Evolutionary conservation across 805 yeast species (phyloP).

Genomic region (Tetrapisispora taiwanensis): DNA sequence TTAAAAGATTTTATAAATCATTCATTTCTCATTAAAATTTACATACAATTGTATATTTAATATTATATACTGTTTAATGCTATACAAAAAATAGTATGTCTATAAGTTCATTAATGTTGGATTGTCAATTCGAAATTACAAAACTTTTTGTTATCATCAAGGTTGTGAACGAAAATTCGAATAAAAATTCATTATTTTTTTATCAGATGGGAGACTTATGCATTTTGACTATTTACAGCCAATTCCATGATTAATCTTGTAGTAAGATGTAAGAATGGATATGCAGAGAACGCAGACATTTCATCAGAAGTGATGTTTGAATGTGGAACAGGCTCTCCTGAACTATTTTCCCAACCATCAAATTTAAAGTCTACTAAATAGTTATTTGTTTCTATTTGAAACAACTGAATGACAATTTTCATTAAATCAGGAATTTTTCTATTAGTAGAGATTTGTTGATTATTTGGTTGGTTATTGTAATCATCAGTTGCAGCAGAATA

Average conservation of each 20-base stretch:
- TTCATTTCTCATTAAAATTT: constrained; percentile 1
- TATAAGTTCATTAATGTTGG: background rate
- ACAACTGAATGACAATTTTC: constrained; percentile 95
- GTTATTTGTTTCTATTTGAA: constrained; percentile 91
- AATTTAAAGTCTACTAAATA: constrained; percentile 94
- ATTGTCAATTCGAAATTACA: background rate
- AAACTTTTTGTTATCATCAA: background rate
- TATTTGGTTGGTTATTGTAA: background rate
- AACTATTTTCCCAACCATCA: constrained; percentile 82
- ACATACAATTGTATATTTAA: background rate
- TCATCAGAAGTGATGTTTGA: constrained; percentile 44
- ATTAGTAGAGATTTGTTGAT: background rate
- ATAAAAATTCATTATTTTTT: background rate
- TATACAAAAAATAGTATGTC: background rate
- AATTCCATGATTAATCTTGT: constrained; percentile 90
- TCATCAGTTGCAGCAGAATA: constrained; percentile 28
- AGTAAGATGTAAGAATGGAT: constrained; percentile 88
- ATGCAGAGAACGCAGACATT: constrained; percentile 85
- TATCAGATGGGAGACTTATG: constrained; percentile 8
- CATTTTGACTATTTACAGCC: constrained; percentile 80
- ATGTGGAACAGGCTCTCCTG: constrained; percentile 25
- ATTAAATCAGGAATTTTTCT: constrained; percentile 55
- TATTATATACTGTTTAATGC: background rate
- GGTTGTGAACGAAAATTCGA: background rate
- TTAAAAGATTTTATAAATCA: background rate